Conservation (phyloP, 1,284 basidiomycete genomes). For the Kwoniella shivajii region DNA sequence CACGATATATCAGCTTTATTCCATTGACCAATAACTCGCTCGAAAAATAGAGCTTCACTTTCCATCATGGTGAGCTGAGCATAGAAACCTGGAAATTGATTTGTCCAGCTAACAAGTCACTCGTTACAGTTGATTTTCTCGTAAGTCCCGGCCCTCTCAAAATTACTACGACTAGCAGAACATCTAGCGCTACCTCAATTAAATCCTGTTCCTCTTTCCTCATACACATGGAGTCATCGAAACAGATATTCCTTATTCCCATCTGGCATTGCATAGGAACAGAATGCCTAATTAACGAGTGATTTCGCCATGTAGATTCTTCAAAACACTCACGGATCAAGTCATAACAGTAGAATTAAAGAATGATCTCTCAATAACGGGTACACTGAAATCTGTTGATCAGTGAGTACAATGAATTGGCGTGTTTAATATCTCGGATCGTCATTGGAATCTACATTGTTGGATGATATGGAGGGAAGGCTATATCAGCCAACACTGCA, state of each 20-base stretch:
- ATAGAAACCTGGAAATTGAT: not conserved
- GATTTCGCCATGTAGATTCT: constrained; percentile 60
- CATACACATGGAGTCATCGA: no score
- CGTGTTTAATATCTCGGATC: not conserved
- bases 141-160: constrained; percentile 31
- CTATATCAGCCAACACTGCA: no score
- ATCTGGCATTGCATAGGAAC: not conserved
- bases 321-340: constrained; percentile 98
- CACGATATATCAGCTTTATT: no score
- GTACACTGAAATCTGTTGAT: constrained; percentile 95
- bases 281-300: no score
- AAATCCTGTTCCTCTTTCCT: no score
- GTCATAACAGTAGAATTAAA: constrained; percentile 97
- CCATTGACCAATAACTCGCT: no score
- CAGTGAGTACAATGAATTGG: constrained; percentile 67
- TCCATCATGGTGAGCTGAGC: constrained; percentile 20
- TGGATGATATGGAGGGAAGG: no score
- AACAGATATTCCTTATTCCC: no score
- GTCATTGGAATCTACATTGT: no score
- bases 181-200: not conserved
- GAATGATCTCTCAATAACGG: constrained; percentile 97
- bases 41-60: no score
- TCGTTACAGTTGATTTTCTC: constrained; percentile 45
- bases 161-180: not conserved
- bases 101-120: constrained; percentile 13